Evolutionary conservation across 2,329 filamentous ascomycete species (phyloP), one percentile per base, ranked within the genome.

Genomic region (Alternaria panax): DNA sequence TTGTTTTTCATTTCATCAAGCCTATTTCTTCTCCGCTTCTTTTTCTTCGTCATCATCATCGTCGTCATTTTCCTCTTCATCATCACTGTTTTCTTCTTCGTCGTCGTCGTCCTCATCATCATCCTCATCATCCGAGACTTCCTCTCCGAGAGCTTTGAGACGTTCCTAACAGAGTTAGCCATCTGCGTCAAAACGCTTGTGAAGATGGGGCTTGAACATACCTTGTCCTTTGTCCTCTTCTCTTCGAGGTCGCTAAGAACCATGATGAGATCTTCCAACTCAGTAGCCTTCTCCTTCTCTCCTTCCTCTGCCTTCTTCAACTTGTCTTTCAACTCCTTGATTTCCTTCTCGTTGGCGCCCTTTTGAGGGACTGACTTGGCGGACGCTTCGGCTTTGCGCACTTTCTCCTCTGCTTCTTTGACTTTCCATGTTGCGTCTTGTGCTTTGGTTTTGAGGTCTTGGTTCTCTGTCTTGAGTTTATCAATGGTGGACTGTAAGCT

Each of bases 231-330:
- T 8, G 64, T 63, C 60, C 76, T 60, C 75, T 83, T 82, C 58
- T 81, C 78, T 69, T 83, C 80, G 24, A 84, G 72, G 58, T 83
- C 81, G 4, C 80, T 78, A 28, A 82, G 77, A 4, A 82, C 71
- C 50, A 84, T 80, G 57, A 85, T 79, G 62, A 83, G 66, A 60
- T 82, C 81, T 59, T 84, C 81, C 34, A 85, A 58, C 65, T 83
- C 81, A 51, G 78, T 75, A 64, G 82, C 74, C 53, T 81, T 81
- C 62, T 78, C 77, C 61, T 79, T 77, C 51, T 75, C 72, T 4
- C 64, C 70, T 34, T 75, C 70, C 27, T 78, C 72, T 1, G 72
- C 68, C 50, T 72, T 75, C 3, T 63, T 77, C 59, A 81, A 69
- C 66, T 82, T 83, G 24, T 84, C 76, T 52, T 83, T 80, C 20